These are phyloP conservation scores for Pseudohyphozyma bogoriensis DNA, from an alignment of 768 basidiomycete species.

Conservation along the genomic window DNA sequence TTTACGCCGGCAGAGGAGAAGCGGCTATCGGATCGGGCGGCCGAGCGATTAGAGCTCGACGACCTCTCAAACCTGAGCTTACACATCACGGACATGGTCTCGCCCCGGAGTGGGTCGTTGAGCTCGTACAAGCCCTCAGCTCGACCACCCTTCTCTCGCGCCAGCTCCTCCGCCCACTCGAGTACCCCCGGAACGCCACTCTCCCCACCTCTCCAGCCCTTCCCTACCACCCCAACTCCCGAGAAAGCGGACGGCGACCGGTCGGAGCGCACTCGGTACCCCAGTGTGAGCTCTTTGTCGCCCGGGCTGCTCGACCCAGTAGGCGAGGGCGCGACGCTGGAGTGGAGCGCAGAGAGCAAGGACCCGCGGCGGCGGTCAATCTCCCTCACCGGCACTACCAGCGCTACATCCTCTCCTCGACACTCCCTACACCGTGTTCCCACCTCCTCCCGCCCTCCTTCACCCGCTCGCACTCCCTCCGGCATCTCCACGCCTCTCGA, in stretches of 20 bases:
- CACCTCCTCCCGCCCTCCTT: neutral
- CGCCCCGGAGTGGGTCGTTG: neutral
- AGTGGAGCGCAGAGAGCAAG: no score
- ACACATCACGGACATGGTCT: neutral
- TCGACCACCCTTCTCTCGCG: neutral
- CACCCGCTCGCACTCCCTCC: neutral
- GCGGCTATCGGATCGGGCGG: neutral
- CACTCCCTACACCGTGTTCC: neutral
- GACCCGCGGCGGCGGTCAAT: no score
- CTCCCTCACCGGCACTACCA: neutral
- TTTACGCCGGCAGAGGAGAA: constrained; percentile 1
- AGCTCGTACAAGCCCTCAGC: constrained; percentile 8
- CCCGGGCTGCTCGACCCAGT: no score
- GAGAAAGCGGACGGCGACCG: no score
- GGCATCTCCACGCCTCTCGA: neutral
- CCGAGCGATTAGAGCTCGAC: constrained; percentile 1
- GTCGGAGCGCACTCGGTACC: no score
- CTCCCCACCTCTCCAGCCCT: neutral
- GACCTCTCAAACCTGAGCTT: constrained; percentile 8
- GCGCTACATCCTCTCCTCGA: neutral
- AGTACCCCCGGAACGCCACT: neutral
- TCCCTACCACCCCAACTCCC: neutral
- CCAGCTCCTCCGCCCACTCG: neutral
- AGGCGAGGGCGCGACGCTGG: no score
- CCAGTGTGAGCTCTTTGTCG: no score